A percentile compares a stretch with the other conserved stretches of the same genome.
phyloP scores from a whole-genome alignment of 495 filamentous ascomycete species.

The Parmelia sp. region DNA sequence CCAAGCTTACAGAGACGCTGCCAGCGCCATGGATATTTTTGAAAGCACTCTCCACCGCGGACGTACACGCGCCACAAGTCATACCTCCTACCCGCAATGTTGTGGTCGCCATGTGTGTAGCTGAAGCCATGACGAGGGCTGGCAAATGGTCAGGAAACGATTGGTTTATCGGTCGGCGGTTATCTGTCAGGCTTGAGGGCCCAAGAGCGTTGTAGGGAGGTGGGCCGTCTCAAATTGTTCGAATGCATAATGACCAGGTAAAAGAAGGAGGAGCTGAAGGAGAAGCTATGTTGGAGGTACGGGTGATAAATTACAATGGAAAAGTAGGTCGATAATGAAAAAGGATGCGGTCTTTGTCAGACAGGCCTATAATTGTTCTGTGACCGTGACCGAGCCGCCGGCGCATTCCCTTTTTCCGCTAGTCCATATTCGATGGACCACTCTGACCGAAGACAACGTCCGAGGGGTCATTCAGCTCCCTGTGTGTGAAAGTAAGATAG shows the following conservation, averaged over 20 bases:
- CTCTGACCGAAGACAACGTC: background rate
- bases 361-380: background rate
- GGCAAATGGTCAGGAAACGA: background rate
- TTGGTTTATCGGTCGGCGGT: background rate
- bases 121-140: conserved; percentile 25
- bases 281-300: background rate
- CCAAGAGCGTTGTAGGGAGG: background rate
- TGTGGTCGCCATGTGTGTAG: conserved; percentile 75
- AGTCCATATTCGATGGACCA: background rate
- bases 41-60: conserved; percentile 79
- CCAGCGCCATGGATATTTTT: conserved; percentile 69
- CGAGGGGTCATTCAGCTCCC: background rate
- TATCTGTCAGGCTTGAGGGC: background rate
- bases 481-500: too few relatives aligned
- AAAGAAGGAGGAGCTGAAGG: background rate
- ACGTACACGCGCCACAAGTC: conserved; percentile 91
- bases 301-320: background rate
- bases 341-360: conserved; percentile 15
- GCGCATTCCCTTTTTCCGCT: background rate
- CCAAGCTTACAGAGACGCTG: conserved; percentile 81
- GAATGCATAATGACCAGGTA: conserved; percentile 4
- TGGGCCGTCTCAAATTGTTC: background rate
- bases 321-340: background rate
- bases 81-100: conserved; percentile 85
- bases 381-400: conserved; percentile 4